Evolutionary conservation across 805 yeast species (phyloP).

Genomic region (Schwanniomyces vanrijiae): DNA sequence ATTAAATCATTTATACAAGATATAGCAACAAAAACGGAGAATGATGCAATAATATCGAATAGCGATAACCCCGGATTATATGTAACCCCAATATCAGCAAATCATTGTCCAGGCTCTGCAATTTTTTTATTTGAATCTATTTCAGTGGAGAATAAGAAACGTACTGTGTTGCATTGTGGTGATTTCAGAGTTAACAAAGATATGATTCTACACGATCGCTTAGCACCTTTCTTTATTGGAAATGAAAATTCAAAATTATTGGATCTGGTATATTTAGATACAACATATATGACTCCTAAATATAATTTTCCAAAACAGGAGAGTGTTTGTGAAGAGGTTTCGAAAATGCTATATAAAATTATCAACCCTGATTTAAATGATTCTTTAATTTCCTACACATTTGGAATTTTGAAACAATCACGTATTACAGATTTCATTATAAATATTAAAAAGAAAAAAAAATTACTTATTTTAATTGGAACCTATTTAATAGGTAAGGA

Average conservation of each 20-base stretch:
- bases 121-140: slow-evolving; percentile 66
- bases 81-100: slow-evolving; percentile 76
- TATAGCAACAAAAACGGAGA: slow-evolving; percentile 5
- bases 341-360: slow-evolving; percentile 48
- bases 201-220: slow-evolving; percentile 45
- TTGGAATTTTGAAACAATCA: slow-evolving; percentile 34
- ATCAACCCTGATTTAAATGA: slow-evolving; percentile 24
- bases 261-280: slow-evolving; percentile 78
- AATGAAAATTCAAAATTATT: slow-evolving; percentile 18
- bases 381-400: slow-evolving; percentile 28
- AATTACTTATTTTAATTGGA: slow-evolving; percentile 68
- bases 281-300: slow-evolving; percentile 79
- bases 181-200: slow-evolving; percentile 74
- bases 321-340: slow-evolving; percentile 60
- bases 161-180: slow-evolving; percentile 76
- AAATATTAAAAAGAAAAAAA: slow-evolving; percentile 25
- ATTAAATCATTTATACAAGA: slow-evolving; percentile 13
- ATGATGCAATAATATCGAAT: slow-evolving; percentile 15
- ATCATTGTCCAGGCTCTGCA: slow-evolving; percentile 96
- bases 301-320: slow-evolving; percentile 79
- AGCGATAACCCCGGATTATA: slow-evolving; percentile 32
- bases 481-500: slow-evolving; percentile 94
- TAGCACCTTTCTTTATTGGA: slow-evolving; percentile 17
- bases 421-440: slow-evolving; percentile 39
- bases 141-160: slow-evolving; percentile 17